Evolutionary conservation across 306 rosid genomes (phyloP).

Genomic region (Prunus salicina): DNA sequence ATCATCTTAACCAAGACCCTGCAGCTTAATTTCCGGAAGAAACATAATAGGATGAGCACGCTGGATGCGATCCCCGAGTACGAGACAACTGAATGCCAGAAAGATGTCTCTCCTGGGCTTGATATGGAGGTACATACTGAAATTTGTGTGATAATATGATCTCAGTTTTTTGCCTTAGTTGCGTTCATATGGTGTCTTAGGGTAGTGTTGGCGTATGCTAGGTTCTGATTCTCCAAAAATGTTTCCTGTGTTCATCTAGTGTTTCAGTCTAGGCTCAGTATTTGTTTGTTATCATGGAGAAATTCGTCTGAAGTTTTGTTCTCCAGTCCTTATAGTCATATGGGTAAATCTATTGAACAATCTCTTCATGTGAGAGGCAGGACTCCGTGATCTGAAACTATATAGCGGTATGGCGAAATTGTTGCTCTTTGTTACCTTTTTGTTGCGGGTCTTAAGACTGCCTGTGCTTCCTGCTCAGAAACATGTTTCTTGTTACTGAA

Average conservation of each 20-base stretch:
- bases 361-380: not conserved
- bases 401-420: not conserved
- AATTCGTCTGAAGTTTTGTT: not conserved
- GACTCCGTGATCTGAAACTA: not conserved
- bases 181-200: slow-evolving; percentile 2
- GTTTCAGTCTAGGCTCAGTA: not conserved
- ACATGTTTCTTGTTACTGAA: slow-evolving; percentile 12
- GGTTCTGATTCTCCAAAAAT: not conserved
- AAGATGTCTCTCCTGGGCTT: slow-evolving; percentile 42
- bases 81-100: slow-evolving; percentile 57
- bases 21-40: slow-evolving; percentile 59
- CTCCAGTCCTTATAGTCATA: not conserved
- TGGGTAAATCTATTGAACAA: not conserved
- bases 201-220: not conserved
- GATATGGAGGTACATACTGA: slow-evolving; percentile 57
- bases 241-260: slow-evolving; percentile 3
- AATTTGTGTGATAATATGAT: not conserved
- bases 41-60: slow-evolving; percentile 49
- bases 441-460: slow-evolving; percentile 10
- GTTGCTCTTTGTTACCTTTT: not conserved
- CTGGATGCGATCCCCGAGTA: slow-evolving; percentile 80
- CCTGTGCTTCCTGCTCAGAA: slow-evolving; percentile 25
- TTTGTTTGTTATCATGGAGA: not conserved
- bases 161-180: not conserved
- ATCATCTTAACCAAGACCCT: slow-evolving; percentile 74